Evolutionary conservation across 1,139 yeast genomes (phyloP), one percentile per base, ranked within the genome.

Genomic region (Yamadazyma kanchanaburiensis): DNA sequence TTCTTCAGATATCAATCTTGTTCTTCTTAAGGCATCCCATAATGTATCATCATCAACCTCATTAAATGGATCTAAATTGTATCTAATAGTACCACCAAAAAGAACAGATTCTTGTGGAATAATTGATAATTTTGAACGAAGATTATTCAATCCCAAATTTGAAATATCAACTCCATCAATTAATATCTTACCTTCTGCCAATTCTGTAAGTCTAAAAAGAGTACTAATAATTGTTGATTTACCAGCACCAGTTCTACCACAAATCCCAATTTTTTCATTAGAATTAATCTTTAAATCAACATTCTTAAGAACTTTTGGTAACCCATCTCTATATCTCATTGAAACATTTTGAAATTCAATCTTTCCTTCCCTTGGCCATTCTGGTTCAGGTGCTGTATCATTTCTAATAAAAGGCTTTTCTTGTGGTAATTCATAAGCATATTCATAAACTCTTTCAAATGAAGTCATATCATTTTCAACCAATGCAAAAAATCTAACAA

Each of bases 161-260:
- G 77, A 53, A 31, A 77, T 76, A 47, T 80, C 82, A 23, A 78
- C 44, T 2, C 71, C 84, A 50, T 80, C 89, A 44, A 81, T 76
- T 2, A 46, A 35, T 28, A 81, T 68, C 15, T 43, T 41, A 6
- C 89, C 89, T 2, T 49, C 38, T n/a, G 59, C 48, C 23, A 80
- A 53, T 45, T 81, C 88, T 9, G 70, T 58, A 24, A 82, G 55
- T 32, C 91, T 65, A 52, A 74, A 82, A 33, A 82, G 56, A 0
- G 85, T 82, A 16, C 74, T 66, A 70, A 80, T 77, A 25, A 82
- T 76, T 2, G 86, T 75, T 13, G 82, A 73, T 53, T 82, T 82
- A 26, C 89, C 89, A 7, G 89, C 88, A 35, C 91, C 91, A 2
- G 89, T 82, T 45, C 89, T 71, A 15, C 91, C 91, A 57, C 86